Evolutionary conservation across 805 yeast genomes (phyloP), one percentile per base, ranked within the genome.

Genomic region (Maudiozyma bulderi): DNA sequence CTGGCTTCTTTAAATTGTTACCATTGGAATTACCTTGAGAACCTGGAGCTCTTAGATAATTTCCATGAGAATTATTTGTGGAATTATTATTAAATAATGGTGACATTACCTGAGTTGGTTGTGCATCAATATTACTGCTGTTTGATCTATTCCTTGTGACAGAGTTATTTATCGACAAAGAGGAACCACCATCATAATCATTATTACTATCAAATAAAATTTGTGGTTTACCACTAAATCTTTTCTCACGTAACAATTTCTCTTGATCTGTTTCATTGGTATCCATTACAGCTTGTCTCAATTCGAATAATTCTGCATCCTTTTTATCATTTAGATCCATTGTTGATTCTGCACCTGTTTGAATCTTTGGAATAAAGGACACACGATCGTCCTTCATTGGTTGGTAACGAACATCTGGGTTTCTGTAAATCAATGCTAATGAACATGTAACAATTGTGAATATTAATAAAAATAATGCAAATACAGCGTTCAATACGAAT

Each of bases 371-470:
- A 62, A 93, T 86, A 66, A 93, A 93, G n/a, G 96, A 86, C 46
- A 86, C 93, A 64, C 99, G 80, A 64, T 93, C 99, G 67, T 93
- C 99, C 58, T 84, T 85, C 84, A 91, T 85, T 53, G 96, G 98
- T 70, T 88, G 91, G 71, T 93, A 93, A 58, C 95, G 78, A 8
- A 91, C 80, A 68, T 93, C 99, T 47, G 99, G 98, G 66, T 93
- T 89, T 73, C 85, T 88, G 66, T 85, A 83, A 33, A 90, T 56
- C 58, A 93, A 67, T 0, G 96, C 96, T 67, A 88, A 72, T 6
- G 82, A 72, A 71, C 98, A 90, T 1, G 96, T 86, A 38, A 89
- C 80, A 57, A 93, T 81, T 43, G 96, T 89, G 74, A 90, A 83
- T 45, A 93, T 71, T 63, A 93, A 71, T 60, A 91, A 75, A 59